Conservation (phyloP, 805 yeast species). For the Pichia nakasei region DNA sequence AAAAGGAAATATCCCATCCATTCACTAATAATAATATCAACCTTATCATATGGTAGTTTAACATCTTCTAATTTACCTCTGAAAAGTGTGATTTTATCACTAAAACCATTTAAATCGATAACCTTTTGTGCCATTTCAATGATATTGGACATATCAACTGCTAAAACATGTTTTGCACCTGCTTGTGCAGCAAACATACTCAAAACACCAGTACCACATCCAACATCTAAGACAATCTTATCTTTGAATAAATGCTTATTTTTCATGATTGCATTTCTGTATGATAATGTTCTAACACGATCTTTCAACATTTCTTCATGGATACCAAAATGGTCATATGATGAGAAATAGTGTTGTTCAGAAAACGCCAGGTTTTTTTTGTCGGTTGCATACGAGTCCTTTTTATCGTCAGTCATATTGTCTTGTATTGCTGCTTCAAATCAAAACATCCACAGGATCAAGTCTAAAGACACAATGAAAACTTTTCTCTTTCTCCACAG, state of each 20-base stretch:
- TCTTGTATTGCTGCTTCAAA: too few relatives aligned
- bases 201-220: conserved; percentile 97
- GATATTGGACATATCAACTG: conserved; percentile 95
- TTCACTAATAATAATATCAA: conserved; percentile 91
- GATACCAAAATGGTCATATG: conserved; percentile 95
- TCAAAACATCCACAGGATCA: too few relatives aligned
- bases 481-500: too few relatives aligned
- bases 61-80: conserved; percentile 95
- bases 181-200: conserved; percentile 98
- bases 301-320: conserved; percentile 99
- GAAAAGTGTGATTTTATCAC: conserved; percentile 76
- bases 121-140: conserved; percentile 94
- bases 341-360: conserved; percentile 91
- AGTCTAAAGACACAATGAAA: too few relatives aligned
- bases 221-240: conserved; percentile 92
- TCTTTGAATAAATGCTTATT: conserved; percentile 85
- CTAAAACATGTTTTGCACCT: conserved; percentile 97
- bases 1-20: conserved; percentile 99
- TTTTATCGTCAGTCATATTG: conserved; percentile 1
- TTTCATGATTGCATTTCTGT: conserved; percentile 85
- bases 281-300: conserved; percentile 81
- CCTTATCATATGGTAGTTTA: conserved; percentile 71
- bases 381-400: conserved; percentile 51
- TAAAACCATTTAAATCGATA: conserved; percentile 72
- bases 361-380: conserved; percentile 52